A percentile compares a stretch with the other conserved stretches of the same genome.
These are phyloP conservation scores for Epichloe glyceriae DNA, from an alignment of 2,329 filamentous ascomycete species.

Conservation along the genomic window DNA sequence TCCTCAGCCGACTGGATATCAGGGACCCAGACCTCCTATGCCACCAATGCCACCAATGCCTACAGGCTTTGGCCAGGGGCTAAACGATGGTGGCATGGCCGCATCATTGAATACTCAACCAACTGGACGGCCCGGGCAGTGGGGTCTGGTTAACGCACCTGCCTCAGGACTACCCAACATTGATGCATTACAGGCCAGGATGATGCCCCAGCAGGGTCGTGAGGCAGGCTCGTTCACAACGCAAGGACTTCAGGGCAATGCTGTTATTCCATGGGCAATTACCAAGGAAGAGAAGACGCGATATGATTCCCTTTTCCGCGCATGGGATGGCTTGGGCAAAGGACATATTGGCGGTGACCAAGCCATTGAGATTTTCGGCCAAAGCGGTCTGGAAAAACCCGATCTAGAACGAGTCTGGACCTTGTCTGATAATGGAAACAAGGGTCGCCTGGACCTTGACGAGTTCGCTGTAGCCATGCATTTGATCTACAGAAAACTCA, in stretches of 20 bases:
- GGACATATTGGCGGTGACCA: slow-evolving; percentile 85
- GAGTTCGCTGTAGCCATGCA: slow-evolving; percentile 99
- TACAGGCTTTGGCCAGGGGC: slow-evolving; percentile 38
- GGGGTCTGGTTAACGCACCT: slow-evolving; percentile 95
- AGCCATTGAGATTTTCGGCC: slow-evolving; percentile 92
- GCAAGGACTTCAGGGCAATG: slow-evolving; percentile 78
- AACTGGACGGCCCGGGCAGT: slow-evolving; percentile 84
- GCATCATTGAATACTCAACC: slow-evolving; percentile 78
- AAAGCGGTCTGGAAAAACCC: slow-evolving; percentile 82
- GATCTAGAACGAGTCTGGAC: slow-evolving; percentile 94
- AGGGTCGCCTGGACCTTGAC: slow-evolving; percentile 85
- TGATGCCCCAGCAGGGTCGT: slow-evolving; percentile 94
- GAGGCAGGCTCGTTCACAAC: slow-evolving; percentile 76
- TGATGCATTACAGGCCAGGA: slow-evolving; percentile 77
- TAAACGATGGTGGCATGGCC: slow-evolving; percentile 45
- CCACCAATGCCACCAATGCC: slow-evolving; percentile 62
- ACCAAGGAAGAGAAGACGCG: slow-evolving; percentile 98
- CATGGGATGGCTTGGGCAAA: slow-evolving; percentile 91
- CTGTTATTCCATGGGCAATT: slow-evolving; percentile 94
- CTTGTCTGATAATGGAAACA: slow-evolving; percentile 83
- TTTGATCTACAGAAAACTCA: slow-evolving; percentile 92
- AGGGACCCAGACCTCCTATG: slow-evolving; percentile 78
- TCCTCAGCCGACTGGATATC: slow-evolving; percentile 67
- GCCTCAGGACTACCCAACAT: slow-evolving; percentile 85
- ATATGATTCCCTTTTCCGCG: slow-evolving; percentile 88